phyloP scores from a whole-genome alignment of 352 stramenopile genomes.

The Pythium biforme region DNA sequence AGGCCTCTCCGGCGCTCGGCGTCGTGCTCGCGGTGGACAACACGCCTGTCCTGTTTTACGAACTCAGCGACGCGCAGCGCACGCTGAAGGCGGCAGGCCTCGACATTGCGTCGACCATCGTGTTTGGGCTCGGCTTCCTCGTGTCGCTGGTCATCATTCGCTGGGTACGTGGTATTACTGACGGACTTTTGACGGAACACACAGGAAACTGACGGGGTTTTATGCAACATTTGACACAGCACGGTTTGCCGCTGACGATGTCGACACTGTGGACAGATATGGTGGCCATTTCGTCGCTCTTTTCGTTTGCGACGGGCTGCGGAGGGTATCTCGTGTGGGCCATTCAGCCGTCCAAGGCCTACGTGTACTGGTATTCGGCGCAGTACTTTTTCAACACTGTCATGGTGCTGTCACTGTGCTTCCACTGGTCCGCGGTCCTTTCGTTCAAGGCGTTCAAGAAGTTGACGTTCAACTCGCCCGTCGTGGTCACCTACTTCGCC shows the following conservation, averaged over 20 bases:
- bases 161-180: constrained; percentile 36
- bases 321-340: constrained; percentile 82
- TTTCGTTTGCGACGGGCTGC: constrained; percentile 79
- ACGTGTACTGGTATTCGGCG: constrained; percentile 80
- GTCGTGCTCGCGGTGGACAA: constrained; percentile 61
- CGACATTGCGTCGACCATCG: constrained; percentile 65
- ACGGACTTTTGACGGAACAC: not conserved
- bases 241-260: constrained; percentile 78
- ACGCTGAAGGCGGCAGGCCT: constrained; percentile 55
- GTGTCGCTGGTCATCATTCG: constrained; percentile 82
- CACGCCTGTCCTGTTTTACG: constrained; percentile 29
- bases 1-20: constrained; percentile 30
- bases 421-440: constrained; percentile 77
- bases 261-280: constrained; percentile 86
- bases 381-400: constrained; percentile 89
- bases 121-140: constrained; percentile 80
- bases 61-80: constrained; percentile 38
- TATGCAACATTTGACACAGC: constrained; percentile 26
- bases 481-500: constrained; percentile 67
- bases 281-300: constrained; percentile 77
- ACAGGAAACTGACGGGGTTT: not conserved
- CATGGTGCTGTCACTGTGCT: constrained; percentile 88
- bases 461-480: constrained; percentile 73
- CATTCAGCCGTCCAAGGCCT: constrained; percentile 79
- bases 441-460: constrained; percentile 89